These are phyloP conservation scores for Cytospora piceae DNA, from an alignment of 2,329 filamentous ascomycete genomes.

Conservation along the genomic window DNA sequence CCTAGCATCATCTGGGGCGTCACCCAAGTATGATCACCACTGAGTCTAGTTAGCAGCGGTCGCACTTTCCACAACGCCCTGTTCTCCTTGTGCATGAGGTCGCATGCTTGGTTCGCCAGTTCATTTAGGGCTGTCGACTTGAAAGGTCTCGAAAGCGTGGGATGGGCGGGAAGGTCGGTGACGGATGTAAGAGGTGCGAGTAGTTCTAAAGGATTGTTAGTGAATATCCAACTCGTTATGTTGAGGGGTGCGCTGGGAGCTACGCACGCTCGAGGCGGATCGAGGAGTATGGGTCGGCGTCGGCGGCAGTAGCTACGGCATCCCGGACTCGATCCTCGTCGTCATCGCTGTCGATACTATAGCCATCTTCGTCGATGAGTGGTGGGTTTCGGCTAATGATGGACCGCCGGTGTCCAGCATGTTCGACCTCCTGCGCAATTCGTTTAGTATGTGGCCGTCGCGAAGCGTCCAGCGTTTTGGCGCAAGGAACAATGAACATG, in stretches of 20 bases:
- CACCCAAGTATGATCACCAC: conserved; percentile 74
- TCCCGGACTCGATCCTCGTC: conserved; percentile 66
- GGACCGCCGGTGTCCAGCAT: conserved; percentile 71
- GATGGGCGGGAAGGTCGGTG: conserved; percentile 74
- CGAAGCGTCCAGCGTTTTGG: conserved; percentile 2
- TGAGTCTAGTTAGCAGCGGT: conserved; percentile 71
- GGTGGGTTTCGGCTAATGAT: conserved; percentile 77
- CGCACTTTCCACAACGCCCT: conserved; percentile 74
- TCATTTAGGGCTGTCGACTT: conserved; percentile 73
- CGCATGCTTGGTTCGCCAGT: conserved; percentile 69
- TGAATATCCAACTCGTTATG: conserved; percentile 10
- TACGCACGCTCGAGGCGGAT: conserved; percentile 71
- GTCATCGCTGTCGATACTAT: conserved; percentile 73
- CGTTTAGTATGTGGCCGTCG: conserved; percentile 35
- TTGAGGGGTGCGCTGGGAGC: not conserved
- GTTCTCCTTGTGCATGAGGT: conserved; percentile 76
- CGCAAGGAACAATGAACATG: conserved; percentile 42
- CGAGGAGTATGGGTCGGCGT: conserved; percentile 74
- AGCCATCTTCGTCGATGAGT: conserved; percentile 77
- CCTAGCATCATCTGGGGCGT: conserved; percentile 63
- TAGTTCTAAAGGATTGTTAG: conserved; percentile 57
- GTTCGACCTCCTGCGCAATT: conserved; percentile 65
- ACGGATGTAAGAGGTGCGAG: conserved; percentile 76
- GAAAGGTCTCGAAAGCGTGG: conserved; percentile 75
- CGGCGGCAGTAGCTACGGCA: conserved; percentile 64